Base-by-base conservation (phyloP, 2,329 filamentous ascomycete species). In the Grosmannia huntii region DNA sequence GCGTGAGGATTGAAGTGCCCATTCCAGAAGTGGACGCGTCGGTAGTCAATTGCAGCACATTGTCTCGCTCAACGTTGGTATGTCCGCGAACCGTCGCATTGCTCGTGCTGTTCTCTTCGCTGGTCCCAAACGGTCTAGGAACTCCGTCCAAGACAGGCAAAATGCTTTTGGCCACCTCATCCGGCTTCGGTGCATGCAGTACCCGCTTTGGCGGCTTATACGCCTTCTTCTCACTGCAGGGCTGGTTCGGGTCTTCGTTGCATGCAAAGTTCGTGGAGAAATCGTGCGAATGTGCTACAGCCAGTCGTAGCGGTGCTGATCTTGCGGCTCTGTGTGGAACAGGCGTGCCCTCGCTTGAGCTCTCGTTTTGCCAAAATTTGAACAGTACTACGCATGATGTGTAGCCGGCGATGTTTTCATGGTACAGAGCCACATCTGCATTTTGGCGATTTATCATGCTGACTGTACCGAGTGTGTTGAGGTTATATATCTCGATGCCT, bases 401-500 rank as follows among this genome's bases (percentile, higher is more conserved):
- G 25, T 63, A 65, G 12, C 64, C 64, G 12, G 63, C 63, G 28
- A 61, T 51, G 25, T 65, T 64, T n/a, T 64, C 60, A 10, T 48
- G 49, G 53, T 54, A 65, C 5, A 59, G 19, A 10, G 62, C 63
- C 44, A 65, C 62, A 11, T 64, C 63, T 1, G 48, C 5, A 5
- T 56, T 58, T n/a, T 64, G 53, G 1, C 59, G 59, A 2, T 61
- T 57, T 25, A 64, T 60, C 63, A 64, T 63, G 56, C 59, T 60
- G 4, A 61, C 59, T 0, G 63, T 38, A 11, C 74, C 75, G 49
- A 78, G 72, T 1, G 75, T 77, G 66, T 75, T 76, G 55, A 78
- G 69, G 57, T 74, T 73, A 62, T 75, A 76, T 59, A 78, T 67
- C 58, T 71, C 60, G 27, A 63, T 41, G 2, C 55, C 60, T 2